Conservation (phyloP, 2,329 filamentous ascomycete species). For the Malbranchea cinnamomea region DNA sequence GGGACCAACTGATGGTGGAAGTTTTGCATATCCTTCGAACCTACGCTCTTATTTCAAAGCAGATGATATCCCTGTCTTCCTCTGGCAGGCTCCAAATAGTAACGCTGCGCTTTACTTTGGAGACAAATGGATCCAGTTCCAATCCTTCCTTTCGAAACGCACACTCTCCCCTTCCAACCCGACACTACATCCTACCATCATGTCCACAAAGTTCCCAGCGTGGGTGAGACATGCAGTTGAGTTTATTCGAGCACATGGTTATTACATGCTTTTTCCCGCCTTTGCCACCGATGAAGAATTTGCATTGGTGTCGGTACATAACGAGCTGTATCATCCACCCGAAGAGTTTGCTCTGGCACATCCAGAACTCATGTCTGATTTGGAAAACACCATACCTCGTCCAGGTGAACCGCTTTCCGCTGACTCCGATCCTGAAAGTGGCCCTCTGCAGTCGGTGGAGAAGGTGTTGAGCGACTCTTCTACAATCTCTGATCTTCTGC, state of each 20-base stretch:
- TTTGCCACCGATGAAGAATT: conserved; percentile 30
- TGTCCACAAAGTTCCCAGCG: conserved; percentile 55
- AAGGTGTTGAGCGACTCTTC: conserved; percentile 22
- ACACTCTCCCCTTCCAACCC: conserved; percentile 25
- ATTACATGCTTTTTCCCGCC: conserved; percentile 66
- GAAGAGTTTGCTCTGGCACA: conserved; percentile 45
- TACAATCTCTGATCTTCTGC: conserved; percentile 32
- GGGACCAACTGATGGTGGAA: conserved; percentile 36
- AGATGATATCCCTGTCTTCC: conserved; percentile 42
- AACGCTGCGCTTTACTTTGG: conserved; percentile 73
- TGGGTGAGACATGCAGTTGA: conserved; percentile 69
- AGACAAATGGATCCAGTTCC: conserved; percentile 73
- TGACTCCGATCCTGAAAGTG: not conserved
- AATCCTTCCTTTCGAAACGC: conserved; percentile 60
- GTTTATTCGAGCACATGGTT: conserved; percentile 60
- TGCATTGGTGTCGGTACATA: conserved; percentile 58
- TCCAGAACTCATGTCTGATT: not conserved
- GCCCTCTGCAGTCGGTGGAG: conserved; percentile 10
- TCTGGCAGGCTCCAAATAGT: conserved; percentile 74
- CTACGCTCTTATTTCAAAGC: conserved; percentile 1
- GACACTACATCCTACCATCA: conserved; percentile 31
- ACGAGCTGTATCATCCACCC: conserved; percentile 55
- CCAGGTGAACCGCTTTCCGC: conserved; percentile 9
- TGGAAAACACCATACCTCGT: conserved; percentile 9
- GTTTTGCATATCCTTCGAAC: conserved; percentile 35